Evolutionary conservation across 164 flowering plant genomes (phyloP).

Genomic region (Nymphaea thermarum): DNA sequence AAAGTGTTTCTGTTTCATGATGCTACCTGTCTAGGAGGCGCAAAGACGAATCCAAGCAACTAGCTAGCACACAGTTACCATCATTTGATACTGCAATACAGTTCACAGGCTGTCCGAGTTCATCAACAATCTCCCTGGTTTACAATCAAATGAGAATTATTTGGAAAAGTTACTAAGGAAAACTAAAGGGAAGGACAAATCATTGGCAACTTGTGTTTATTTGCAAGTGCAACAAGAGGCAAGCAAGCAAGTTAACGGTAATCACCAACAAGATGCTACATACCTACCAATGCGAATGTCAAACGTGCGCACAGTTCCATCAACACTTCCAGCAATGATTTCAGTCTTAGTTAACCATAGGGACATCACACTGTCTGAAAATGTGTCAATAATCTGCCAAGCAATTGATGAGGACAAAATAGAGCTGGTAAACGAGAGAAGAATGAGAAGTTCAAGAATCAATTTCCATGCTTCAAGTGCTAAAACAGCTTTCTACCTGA

Average conservation of each 20-base stretch:
- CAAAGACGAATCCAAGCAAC: constrained; percentile 88
- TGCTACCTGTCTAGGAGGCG: constrained; percentile 81
- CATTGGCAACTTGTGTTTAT: neutral
- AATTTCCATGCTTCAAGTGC: too few species aligned
- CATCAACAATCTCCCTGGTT: constrained; percentile 63
- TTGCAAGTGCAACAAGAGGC: too few species aligned
- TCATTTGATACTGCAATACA: constrained; percentile 92
- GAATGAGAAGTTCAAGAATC: too few species aligned
- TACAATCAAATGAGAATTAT: constrained; percentile 8
- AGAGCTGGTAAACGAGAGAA: too few species aligned
- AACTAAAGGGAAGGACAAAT: neutral
- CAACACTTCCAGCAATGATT: constrained; percentile 94
- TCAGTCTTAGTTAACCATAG: constrained; percentile 77
- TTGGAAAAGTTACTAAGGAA: neutral
- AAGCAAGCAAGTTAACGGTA: too few species aligned
- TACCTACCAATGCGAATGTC: constrained; percentile 96
- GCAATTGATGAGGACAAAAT: constrained; percentile 1
- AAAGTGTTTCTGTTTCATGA: neutral
- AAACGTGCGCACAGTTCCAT: constrained; percentile 92
- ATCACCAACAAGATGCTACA: constrained; percentile 10
- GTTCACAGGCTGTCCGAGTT: constrained; percentile 89
- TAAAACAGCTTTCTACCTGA: constrained; percentile 40
- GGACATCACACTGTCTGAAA: constrained; percentile 87
- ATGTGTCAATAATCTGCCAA: constrained; percentile 72
- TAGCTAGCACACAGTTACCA: constrained; percentile 80